Evolutionary conservation across 2,329 filamentous ascomycete genomes (phyloP), one percentile per base, ranked within the genome.

Genomic region (Clonostachys byssicola): DNA sequence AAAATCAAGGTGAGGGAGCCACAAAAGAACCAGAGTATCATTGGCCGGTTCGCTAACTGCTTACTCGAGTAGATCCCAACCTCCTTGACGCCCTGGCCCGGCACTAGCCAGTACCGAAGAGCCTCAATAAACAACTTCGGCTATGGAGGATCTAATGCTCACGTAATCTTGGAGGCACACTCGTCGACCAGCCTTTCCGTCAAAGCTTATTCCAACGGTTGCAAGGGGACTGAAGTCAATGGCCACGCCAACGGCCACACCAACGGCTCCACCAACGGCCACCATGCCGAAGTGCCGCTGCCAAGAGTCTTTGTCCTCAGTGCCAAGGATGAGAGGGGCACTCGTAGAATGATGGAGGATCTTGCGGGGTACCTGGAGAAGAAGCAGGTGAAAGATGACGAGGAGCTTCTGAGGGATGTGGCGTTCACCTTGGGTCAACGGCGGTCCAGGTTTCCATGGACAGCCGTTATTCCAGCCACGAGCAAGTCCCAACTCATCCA

Each of bases 281-380:
- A 39, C 20, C 20, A 23, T 23, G 20, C 20, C 20, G 20, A 23
- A 6, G 20, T 23, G 20, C 20, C 20, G 20, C 20, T 23, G 20
- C 20, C 20, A 23, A 18, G 35, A 9, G 56, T 67, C 43, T 75
- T 67, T 51, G 60, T 64, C n/a, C 52, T 67, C 46, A 56, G 60
- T 7, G 60, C 59, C 47, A 62, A 62, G 48, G 58, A 62, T 46
- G 57, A 62, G 50, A 42, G 50, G 33, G 56, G 56, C 2, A 50
- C 61, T 5, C 47, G 49, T 13, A 39, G 49, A 10, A 54, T 59
- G 12, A 56, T 60, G 52, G 44, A 42, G 38, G 13, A 17, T 17
- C 14, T 18, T 33, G 12, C 20, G 20, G 18, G 34, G 17, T 20
- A 45, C 13, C 23, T 20, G 9, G 42, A 20, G 33, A 20, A 43